Base-by-base conservation (phyloP, 768 basidiomycete species). In the Russula virescens region DNA sequence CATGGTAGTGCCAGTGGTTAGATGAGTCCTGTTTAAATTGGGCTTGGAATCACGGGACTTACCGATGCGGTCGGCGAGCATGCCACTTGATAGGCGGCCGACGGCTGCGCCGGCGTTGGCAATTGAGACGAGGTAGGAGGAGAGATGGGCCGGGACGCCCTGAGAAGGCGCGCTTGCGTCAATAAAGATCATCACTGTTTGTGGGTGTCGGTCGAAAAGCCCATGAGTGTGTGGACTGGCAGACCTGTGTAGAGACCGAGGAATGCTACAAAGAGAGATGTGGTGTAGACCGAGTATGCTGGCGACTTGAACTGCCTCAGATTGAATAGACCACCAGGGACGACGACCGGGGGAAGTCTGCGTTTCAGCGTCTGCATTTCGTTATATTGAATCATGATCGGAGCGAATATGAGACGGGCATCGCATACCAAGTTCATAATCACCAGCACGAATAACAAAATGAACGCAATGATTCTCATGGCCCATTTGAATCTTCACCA, bases 401-500 rank as follows among this genome's bases (percentile, higher is more conserved):
- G 34, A 8, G 8, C 42, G 13, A 2, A 35, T 21, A 40, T 65
- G 72, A 64, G 58, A 57, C 14, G 19, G 38, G 5, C 5, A 52
- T 34, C 18, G 40, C 66, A 10, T 49, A 81, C 79, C 51, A 89
- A 60, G 71, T 86, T 88, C 16, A 82, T 78, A 14, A 81, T 69
- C 2, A 79, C 79, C 4, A 89, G 76, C 1, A 79, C 69, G 16
- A 78, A 64, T 1, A 87, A 63, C 0, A 89, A 70, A 10, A 89
- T 81, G 64, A 89, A 83, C 2, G 83, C 88, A 47, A 89, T 73
- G 35, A 86, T 81, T 14, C 89, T 79, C 79, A 88, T 82, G 0
- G 89, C 88, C 89, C 89, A 91, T 64, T 77, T 75, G 71, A 91
- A 91, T n/a, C 88, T 90, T 46, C 18, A 3, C 18, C 8, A 48